phyloP scores from a whole-genome alignment of 2,329 filamentous ascomycete species.

The Atkinsonella texensis region DNA sequence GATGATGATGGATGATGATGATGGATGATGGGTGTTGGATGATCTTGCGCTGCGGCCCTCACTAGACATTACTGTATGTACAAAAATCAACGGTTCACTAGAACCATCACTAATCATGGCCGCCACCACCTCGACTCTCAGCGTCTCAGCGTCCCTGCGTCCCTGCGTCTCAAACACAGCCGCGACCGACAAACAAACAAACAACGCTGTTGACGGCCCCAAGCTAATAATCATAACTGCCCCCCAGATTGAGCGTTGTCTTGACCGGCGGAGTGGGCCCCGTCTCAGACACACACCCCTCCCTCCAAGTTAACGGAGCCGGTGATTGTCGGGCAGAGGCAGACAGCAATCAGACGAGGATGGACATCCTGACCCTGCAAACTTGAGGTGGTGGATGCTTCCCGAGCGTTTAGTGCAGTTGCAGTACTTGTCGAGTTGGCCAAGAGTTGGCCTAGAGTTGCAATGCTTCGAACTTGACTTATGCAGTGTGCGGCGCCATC shows the following conservation, averaged over 20 bases:
- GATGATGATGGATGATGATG: too few relatives aligned
- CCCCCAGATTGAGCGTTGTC: not conserved
- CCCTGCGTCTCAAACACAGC: not conserved
- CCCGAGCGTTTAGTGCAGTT: too few relatives aligned
- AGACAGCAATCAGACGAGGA: not conserved
- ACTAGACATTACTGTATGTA: too few relatives aligned
- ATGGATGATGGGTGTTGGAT: too few relatives aligned
- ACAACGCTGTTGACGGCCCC: not conserved
- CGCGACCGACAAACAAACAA: not conserved
- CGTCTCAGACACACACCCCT: not conserved
- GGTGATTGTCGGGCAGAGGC: slow-evolving; percentile 1
- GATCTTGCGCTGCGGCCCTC: not conserved
- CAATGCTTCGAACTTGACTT: not conserved
- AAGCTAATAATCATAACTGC: not conserved
- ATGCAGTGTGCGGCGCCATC: not conserved
- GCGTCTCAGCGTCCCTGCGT: not conserved
- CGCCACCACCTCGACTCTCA: not conserved
- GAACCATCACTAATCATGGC: slow-evolving; percentile 2
- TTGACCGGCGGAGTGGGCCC: not conserved
- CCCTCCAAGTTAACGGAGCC: not conserved
- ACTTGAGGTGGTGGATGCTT: too few relatives aligned
- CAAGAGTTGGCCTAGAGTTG: not conserved
- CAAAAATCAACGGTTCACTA: not conserved
- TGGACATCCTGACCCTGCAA: not conserved
- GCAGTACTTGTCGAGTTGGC: too few relatives aligned